Evolutionary conservation across 176 grass and related monocot genomes (phyloP), one percentile per base, ranked within the genome.

Genomic region (Triticum monococcum): DNA sequence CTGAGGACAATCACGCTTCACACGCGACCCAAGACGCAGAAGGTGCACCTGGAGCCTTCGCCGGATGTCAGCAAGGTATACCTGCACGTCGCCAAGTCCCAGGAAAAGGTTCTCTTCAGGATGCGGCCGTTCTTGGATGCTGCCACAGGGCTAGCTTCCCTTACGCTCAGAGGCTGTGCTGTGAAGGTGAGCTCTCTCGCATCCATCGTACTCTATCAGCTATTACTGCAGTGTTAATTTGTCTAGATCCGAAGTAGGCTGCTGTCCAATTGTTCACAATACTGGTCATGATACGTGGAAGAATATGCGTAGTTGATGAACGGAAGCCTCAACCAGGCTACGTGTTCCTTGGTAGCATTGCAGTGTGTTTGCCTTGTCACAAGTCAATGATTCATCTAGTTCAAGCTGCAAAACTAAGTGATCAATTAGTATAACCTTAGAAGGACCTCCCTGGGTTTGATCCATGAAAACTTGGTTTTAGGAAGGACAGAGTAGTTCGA

Each of bases 31-130:
- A 88, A 37, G 77, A 22, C 20, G 12, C 31, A 6, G 52, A 70
- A 12, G 18, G 45, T 88, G 17, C 36, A 52, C 37, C 18, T 88
- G 12, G 77, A 37, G 12, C 77, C 85, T 76, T 77, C 77, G 12
- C 86, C 85, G 12, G 69, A 85, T 71, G 38, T 88, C 62, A 88
- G 69, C 37, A 91, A 88, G 77, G 85, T 31, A 18, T 91, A 91
- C 86, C 81, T 91, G 35, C 68, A 91, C 86, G 26, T 91, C 12
- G 13, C 62, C 81, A 87, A 76, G 54, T 16, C 24, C 24, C 77
- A 1, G 0, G 0, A 4, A 11, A 41, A 14, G 11, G 7, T 54
- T 40, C 7, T 26, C 26, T 69, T 76, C 81, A 75, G 17, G 17
- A 12, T 85, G 26, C 69, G 82, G 50, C 64, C 71, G 4, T 85